Conservation (phyloP, 352 stramenopile species). For the Pythium insidiosum region DNA sequence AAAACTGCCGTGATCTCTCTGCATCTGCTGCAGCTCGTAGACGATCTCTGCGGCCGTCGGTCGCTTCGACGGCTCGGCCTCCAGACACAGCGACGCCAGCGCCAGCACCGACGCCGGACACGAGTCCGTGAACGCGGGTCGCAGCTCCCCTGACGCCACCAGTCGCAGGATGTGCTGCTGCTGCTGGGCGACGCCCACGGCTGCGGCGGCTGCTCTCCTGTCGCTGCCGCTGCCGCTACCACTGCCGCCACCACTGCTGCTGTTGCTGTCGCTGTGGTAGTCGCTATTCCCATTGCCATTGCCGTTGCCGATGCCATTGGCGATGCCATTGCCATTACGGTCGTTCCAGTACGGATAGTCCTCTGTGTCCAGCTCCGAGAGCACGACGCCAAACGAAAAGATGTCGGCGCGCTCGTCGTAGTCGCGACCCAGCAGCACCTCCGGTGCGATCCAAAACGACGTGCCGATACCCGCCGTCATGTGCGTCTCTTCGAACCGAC, state of each 20-base stretch:
- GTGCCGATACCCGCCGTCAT: slow-evolving; percentile 66
- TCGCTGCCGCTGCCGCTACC: too few relatives aligned
- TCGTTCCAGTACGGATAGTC: neutral
- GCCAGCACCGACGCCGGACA: slow-evolving; percentile 36
- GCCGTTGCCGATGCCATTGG: too few relatives aligned
- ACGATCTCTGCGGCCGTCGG: slow-evolving; percentile 47
- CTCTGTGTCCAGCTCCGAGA: neutral
- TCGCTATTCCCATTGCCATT: too few relatives aligned
- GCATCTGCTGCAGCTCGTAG: slow-evolving; percentile 49
- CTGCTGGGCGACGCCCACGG: too few relatives aligned
- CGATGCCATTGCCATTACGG: slow-evolving; percentile 9
- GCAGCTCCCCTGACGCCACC: slow-evolving; percentile 46
- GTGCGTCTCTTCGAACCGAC: slow-evolving; percentile 46
- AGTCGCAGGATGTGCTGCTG: slow-evolving; percentile 52
- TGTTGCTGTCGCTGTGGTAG: too few relatives aligned
- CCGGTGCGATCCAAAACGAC: slow-evolving; percentile 64
- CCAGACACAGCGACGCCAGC: slow-evolving; percentile 38
- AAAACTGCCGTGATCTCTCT: too few relatives aligned
- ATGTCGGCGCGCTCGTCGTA: neutral
- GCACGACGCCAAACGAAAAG: neutral
- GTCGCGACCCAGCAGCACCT: slow-evolving; percentile 35
- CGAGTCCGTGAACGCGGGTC: slow-evolving; percentile 40
- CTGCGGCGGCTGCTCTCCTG: too few relatives aligned
- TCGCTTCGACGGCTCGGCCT: slow-evolving; percentile 41
- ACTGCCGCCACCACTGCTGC: too few relatives aligned